These are phyloP conservation scores for Albifimbria verrucaria DNA, from an alignment of 2,329 filamentous ascomycete species.

Conservation along the genomic window DNA sequence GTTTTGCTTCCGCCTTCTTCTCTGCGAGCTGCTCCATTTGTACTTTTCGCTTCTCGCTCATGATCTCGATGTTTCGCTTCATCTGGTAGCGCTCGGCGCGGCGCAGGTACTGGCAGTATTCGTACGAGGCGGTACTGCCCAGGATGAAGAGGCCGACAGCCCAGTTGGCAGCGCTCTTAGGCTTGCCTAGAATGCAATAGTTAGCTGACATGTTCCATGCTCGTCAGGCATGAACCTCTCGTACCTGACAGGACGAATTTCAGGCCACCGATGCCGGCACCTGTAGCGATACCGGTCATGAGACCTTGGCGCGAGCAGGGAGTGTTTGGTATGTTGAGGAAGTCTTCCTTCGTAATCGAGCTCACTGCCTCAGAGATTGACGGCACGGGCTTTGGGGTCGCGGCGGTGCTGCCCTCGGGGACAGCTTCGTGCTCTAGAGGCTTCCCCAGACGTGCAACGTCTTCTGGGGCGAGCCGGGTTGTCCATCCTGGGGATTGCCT, in stretches of 20 bases:
- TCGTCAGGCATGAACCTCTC: conserved; percentile 15
- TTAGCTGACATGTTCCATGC: not conserved
- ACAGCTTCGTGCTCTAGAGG: conserved; percentile 23
- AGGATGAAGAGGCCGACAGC: conserved; percentile 74
- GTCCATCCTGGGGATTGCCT: conserved; percentile 23
- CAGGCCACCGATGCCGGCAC: conserved; percentile 71
- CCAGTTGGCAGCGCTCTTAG: conserved; percentile 68
- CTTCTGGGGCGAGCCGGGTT: conserved; percentile 22
- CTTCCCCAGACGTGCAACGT: conserved; percentile 33
- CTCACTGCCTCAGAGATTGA: conserved; percentile 59
- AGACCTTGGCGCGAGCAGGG: conserved; percentile 84
- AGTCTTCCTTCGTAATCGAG: conserved; percentile 65
- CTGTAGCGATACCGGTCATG: conserved; percentile 77
- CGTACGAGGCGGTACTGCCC: conserved; percentile 69
- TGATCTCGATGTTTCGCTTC: conserved; percentile 74
- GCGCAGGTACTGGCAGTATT: conserved; percentile 77
- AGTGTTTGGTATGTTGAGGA: conserved; percentile 68
- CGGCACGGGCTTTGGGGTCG: conserved; percentile 26
- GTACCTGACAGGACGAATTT: conserved; percentile 74
- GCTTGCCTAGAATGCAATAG: conserved; percentile 23
- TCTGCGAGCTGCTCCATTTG: conserved; percentile 43
- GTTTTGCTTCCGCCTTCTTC: conserved; percentile 37
- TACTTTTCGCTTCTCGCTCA: conserved; percentile 47
- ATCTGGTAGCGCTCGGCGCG: conserved; percentile 77
- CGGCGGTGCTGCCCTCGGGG: conserved; percentile 13